Base-by-base conservation (phyloP, 768 basidiomycete species). In the Suillus americanus region DNA sequence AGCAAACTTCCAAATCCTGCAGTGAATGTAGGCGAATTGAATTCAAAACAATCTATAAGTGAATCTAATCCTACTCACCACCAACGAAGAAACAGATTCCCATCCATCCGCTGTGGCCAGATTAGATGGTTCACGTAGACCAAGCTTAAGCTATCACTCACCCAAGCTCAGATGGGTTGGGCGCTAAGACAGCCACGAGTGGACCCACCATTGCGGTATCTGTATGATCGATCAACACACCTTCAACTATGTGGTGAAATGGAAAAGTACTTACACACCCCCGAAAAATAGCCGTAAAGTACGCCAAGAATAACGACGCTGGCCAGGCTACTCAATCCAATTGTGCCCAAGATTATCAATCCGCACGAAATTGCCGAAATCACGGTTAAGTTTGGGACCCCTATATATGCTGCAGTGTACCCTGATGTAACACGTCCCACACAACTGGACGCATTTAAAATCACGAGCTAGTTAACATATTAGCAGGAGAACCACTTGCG, bases 61-160 rank as follows among this genome's bases (percentile, higher is more conserved):
- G 40, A 41, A 41, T 41, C 40, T 41, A 6, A 41, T 41, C 40
- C 30, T 60, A 66, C 76, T 48, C 35, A 84, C 83, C 80, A 60
- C 79, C 78, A 62, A 82, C 76, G 14, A 79, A 79, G 67, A 83
- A 84, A 61, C 79, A 81, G 35, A 86, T 78, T 14, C 85, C 83
- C 67, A 88, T 72, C 3, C 84, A 75, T 37, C 73, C 68, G 33
- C 75, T 76, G 43, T 28, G 3, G 13, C 10, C 41, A 13, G 14
- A 54, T 65, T n/a, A 65, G 45, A 51, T 25, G 57, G 40, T n/a
- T 45, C n/a, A n/a, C 12, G 64, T 63, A 38, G 6, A 2, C 33
- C 6, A 4, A n/a, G 45, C 63, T 7, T 30, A 54, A 14, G 25
- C 0, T 20, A 18, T 20, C 28, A 64, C 77, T 16, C 23, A 50